A percentile compares a stretch with the other conserved stretches of the same genome.
phyloP scores from a whole-genome alignment of 2,329 filamentous ascomycete genomes.

The Hypoxylon sp. region DNA sequence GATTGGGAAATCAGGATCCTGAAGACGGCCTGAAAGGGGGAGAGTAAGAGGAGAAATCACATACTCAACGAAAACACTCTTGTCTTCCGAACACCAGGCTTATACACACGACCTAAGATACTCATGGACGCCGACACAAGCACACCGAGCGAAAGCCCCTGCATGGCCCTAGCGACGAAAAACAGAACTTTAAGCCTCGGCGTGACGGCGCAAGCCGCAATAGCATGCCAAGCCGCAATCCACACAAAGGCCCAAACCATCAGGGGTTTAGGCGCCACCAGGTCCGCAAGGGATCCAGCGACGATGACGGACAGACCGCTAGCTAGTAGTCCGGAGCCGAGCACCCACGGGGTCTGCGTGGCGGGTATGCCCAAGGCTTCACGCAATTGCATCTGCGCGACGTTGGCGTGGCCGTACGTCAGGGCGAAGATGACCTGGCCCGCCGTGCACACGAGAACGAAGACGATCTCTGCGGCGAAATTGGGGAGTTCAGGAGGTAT shows the following conservation, averaged over 20 bases:
- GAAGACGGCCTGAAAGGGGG: not conserved
- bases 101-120: slow-evolving; percentile 57
- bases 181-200: slow-evolving; percentile 55
- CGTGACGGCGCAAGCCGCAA: slow-evolving; percentile 55
- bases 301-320: slow-evolving; percentile 60
- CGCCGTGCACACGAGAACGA: slow-evolving; percentile 60
- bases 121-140: slow-evolving; percentile 57
- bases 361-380: slow-evolving; percentile 57
- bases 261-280: slow-evolving; percentile 58
- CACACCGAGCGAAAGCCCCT: slow-evolving; percentile 56
- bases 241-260: slow-evolving; percentile 61
- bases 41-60: slow-evolving; percentile 5
- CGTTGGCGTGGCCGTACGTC: slow-evolving; percentile 59
- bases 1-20: too few species aligned
- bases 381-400: slow-evolving; percentile 57
- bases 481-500: slow-evolving; percentile 58
- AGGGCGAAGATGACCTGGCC: slow-evolving; percentile 61
- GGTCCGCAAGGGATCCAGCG: slow-evolving; percentile 56
- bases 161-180: slow-evolving; percentile 58
- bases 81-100: slow-evolving; percentile 57
- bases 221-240: slow-evolving; percentile 59
- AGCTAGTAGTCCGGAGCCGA: slow-evolving; percentile 59
- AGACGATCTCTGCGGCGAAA: slow-evolving; percentile 58
- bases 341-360: slow-evolving; percentile 60
- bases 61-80: slow-evolving; percentile 54